A percentile compares a stretch with the other conserved stretches of the same genome.
These are phyloP conservation scores for Podosphaera xanthii DNA, from an alignment of 2,329 filamentous ascomycete species.

Conservation along the genomic window DNA sequence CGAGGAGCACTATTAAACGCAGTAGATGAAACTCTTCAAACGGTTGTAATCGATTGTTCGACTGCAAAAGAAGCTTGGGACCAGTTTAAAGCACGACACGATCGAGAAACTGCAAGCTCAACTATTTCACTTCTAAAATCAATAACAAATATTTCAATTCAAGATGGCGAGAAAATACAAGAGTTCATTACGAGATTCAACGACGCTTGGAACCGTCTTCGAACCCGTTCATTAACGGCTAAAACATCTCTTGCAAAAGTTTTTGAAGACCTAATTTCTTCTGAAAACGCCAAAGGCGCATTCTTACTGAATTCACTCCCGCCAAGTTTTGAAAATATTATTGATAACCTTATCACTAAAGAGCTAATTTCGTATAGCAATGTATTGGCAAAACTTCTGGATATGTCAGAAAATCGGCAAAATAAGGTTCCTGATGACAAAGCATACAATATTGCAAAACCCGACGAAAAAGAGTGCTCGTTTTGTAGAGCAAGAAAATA, in stretches of 20 bases:
- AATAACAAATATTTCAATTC: not conserved
- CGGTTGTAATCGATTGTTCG: not conserved
- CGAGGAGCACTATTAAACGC: not conserved
- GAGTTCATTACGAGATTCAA: not conserved
- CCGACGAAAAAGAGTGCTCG: not conserved
- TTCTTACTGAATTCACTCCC: not conserved
- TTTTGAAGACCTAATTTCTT: not conserved
- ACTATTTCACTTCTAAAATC: not conserved
- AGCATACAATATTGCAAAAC: not conserved
- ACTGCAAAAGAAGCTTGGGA: slow-evolving; percentile 1
- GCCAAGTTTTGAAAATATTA: not conserved
- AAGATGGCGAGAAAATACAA: not conserved
- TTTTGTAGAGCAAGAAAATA: not conserved
- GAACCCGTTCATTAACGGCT: not conserved
- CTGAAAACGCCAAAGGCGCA: not conserved
- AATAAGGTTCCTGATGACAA: not conserved
- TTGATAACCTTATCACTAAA: not conserved
- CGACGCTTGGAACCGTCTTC: not conserved
- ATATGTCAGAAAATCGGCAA: not conserved
- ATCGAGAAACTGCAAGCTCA: not conserved
- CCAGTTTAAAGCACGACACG: not conserved
- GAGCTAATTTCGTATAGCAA: not conserved
- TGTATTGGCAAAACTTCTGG: not conserved
- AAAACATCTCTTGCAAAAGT: not conserved
- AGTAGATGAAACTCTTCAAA: not conserved